These are phyloP conservation scores for Amaranthus hypochondriacus DNA, from an alignment of 148 eudicot genomes.

Conservation along the genomic window DNA sequence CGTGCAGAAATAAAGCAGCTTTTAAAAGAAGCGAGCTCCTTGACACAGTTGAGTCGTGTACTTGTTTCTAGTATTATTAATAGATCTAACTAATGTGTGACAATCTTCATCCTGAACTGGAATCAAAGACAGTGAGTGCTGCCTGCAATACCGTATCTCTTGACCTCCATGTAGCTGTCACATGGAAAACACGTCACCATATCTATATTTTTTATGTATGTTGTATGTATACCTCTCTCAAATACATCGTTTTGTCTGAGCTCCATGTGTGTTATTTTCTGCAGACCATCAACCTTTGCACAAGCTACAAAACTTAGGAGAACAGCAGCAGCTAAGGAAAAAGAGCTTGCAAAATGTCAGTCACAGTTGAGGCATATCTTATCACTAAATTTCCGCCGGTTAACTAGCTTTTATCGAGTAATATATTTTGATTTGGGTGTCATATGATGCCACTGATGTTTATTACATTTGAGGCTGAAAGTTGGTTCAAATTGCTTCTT, in stretches of 20 bases:
- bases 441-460: not conserved
- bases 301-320: slow-evolving; percentile 96
- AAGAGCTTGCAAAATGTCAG: slow-evolving; percentile 83
- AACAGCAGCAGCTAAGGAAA: slow-evolving; percentile 85
- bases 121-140: not conserved
- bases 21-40: slow-evolving; percentile 68
- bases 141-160: not conserved
- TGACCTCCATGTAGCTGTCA: not conserved
- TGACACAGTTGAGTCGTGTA: slow-evolving; percentile 62
- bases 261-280: slow-evolving; percentile 18
- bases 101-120: not conserved
- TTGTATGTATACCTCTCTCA: not conserved
- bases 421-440: slow-evolving; percentile 1
- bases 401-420: not conserved
- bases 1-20: slow-evolving; percentile 76
- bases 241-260: not conserved
- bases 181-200: not conserved
- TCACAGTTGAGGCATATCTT: not conserved
- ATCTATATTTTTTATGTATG: not conserved
- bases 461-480: not conserved
- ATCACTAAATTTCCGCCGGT: no score
- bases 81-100: not conserved
- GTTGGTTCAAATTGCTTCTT: not conserved
- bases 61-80: not conserved
- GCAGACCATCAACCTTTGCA: slow-evolving; percentile 96